phyloP scores from a whole-genome alignment of 2,329 filamentous ascomycete species.

The Penicillium verrucosum region DNA sequence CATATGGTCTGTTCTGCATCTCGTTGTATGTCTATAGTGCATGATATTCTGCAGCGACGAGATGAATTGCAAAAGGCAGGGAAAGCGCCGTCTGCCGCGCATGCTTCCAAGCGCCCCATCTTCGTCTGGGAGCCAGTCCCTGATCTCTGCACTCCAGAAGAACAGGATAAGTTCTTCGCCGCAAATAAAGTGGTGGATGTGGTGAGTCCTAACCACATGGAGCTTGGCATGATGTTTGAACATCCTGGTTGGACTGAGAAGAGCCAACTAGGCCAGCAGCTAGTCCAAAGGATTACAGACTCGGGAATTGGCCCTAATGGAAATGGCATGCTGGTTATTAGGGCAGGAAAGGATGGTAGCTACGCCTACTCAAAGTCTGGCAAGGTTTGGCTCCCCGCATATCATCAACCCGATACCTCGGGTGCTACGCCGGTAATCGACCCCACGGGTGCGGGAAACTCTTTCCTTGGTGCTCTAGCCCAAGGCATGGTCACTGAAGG shows the following conservation, averaged over 20 bases:
- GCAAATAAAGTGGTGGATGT: slow-evolving; percentile 57
- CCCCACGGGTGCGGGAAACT: slow-evolving; percentile 90
- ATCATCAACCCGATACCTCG: slow-evolving; percentile 50
- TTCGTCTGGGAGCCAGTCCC: slow-evolving; percentile 97
- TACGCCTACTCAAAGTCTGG: slow-evolving; percentile 46
- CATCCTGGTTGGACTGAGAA: slow-evolving; percentile 37
- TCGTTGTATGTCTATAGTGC: slow-evolving; percentile 72
- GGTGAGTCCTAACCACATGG: slow-evolving; percentile 77
- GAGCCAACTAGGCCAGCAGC: slow-evolving; percentile 26
- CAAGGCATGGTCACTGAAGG: slow-evolving; percentile 52
- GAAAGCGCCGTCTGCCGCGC: slow-evolving; percentile 26
- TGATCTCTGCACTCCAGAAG: slow-evolving; percentile 72
- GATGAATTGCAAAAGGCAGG: slow-evolving; percentile 30
- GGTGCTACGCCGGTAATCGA: slow-evolving; percentile 63
- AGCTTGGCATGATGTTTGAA: slow-evolving; percentile 83
- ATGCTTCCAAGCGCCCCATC: slow-evolving; percentile 56
- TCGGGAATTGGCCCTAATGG: slow-evolving; percentile 38
- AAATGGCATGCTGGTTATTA: slow-evolving; percentile 46
- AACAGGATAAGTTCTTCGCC: slow-evolving; percentile 52
- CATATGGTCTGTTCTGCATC: slow-evolving; percentile 81
- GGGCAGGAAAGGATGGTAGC: slow-evolving; percentile 61
- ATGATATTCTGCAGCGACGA: slow-evolving; percentile 61
- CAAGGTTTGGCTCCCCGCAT: slow-evolving; percentile 72
- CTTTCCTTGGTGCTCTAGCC: slow-evolving; percentile 67
- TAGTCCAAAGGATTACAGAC: slow-evolving; percentile 37